phyloP scores from a whole-genome alignment of 2,329 filamentous ascomycete genomes.

The Apiospora sp. region DNA sequence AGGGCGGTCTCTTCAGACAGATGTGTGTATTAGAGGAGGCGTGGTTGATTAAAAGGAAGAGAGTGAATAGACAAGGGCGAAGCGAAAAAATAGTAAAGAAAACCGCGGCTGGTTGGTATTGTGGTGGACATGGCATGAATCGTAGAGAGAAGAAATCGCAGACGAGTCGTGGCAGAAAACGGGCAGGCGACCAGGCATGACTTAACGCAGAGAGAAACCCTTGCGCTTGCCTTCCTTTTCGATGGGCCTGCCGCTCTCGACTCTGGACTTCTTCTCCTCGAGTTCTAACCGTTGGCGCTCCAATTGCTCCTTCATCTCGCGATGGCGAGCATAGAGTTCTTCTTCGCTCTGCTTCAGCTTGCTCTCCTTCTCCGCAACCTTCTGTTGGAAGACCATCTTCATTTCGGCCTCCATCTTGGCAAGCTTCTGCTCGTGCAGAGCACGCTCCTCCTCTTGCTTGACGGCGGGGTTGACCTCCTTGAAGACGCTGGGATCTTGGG shows the following conservation, averaged over 20 bases:
- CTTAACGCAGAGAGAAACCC: slow-evolving; percentile 97
- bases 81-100: slow-evolving; percentile 52
- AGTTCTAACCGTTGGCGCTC: slow-evolving; percentile 93
- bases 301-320: slow-evolving; percentile 99
- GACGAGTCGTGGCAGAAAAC: slow-evolving; percentile 31
- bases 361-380: slow-evolving; percentile 99
- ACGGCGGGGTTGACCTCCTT: slow-evolving; percentile 99
- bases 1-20: slow-evolving; percentile 40
- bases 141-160: slow-evolving; percentile 45
- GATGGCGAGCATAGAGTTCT: slow-evolving; percentile 95
- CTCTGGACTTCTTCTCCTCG: slow-evolving; percentile 96
- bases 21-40: slow-evolving; percentile 49
- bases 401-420: slow-evolving; percentile 99
- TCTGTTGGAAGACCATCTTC: slow-evolving; percentile 99
- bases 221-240: slow-evolving; percentile 99
- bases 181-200: slow-evolving; percentile 25
- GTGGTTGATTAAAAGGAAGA: slow-evolving; percentile 53
- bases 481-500: slow-evolving; percentile 98
- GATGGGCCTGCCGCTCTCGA: slow-evolving; percentile 94
- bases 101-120: slow-evolving; percentile 65
- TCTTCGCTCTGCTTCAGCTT: slow-evolving; percentile 99
- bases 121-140: slow-evolving; percentile 65
- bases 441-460: slow-evolving; percentile 99
- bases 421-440: slow-evolving; percentile 98
- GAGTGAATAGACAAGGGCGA: slow-evolving; percentile 51